Conservation (phyloP, 306 rosid genomes). For the Astragalus membranaceus region DNA sequence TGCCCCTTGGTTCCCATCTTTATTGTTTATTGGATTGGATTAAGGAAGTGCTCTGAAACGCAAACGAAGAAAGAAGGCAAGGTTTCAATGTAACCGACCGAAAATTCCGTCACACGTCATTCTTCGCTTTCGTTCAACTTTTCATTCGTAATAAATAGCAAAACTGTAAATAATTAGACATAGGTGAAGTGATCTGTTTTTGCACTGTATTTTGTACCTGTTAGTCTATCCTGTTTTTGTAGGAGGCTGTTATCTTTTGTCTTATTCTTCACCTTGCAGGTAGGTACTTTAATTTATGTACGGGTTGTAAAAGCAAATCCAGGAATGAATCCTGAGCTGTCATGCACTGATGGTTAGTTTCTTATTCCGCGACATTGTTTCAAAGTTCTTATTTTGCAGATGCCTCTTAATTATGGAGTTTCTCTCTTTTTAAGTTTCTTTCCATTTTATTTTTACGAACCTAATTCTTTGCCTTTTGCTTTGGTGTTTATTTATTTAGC, state of each 20-base stretch:
- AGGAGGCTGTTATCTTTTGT: not conserved
- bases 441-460: not conserved
- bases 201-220: not conserved
- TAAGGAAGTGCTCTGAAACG: too few species aligned
- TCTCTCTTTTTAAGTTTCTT: not conserved
- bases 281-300: slow-evolving; percentile 63
- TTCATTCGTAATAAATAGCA: too few species aligned
- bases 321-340: slow-evolving; percentile 84
- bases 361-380: not conserved
- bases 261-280: slow-evolving; percentile 42
- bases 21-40: too few species aligned
- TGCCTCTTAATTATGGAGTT: not conserved
- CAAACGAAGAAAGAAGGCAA: too few species aligned
- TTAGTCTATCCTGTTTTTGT: not conserved
- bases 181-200: not conserved
- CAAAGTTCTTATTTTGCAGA: not conserved
- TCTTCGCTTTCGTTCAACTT: too few species aligned
- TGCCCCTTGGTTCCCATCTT: too few species aligned
- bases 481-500: slow-evolving; percentile 33
- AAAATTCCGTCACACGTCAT: too few species aligned
- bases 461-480: not conserved
- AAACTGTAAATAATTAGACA: not conserved
- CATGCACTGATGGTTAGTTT: slow-evolving; percentile 82
- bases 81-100: too few species aligned
- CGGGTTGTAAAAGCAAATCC: slow-evolving; percentile 82